Evolutionary conservation across 129 eudicot genomes (phyloP).

Genomic region (Ambrosia trifida): DNA sequence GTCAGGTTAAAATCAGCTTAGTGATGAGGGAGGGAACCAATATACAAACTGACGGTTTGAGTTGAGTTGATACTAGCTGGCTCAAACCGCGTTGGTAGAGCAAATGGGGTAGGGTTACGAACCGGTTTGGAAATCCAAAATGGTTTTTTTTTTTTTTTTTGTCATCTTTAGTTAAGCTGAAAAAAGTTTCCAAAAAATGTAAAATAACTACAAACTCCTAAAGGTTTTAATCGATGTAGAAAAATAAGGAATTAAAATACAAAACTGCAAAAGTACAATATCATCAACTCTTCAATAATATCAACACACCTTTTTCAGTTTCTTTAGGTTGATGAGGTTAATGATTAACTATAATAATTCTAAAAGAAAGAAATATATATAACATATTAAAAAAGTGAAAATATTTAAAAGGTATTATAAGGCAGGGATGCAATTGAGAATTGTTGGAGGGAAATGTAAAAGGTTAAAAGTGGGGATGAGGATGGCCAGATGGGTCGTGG

Average conservation of each 20-base stretch:
- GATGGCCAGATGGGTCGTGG: background rate
- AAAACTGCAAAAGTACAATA: background rate
- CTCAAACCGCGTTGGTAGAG: too few species aligned
- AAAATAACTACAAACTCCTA: background rate
- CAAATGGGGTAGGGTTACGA: too few species aligned
- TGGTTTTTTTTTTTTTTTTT: too few species aligned
- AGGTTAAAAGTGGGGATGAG: constrained; percentile 1
- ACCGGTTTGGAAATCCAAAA: too few species aligned
- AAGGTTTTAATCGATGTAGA: background rate
- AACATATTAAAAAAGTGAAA: background rate
- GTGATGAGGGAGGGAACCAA: too few species aligned
- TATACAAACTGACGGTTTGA: too few species aligned
- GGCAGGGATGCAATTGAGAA: background rate
- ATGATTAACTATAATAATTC: constrained; percentile 1
- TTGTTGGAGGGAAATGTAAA: constrained; percentile 1
- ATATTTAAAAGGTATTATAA: background rate
- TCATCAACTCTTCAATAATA: background rate
- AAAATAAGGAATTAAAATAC: background rate
- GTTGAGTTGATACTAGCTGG: too few species aligned
- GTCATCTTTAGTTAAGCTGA: too few species aligned
- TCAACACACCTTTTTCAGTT: background rate
- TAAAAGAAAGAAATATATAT: background rate
- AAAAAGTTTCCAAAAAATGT: background rate
- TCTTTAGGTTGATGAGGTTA: background rate
- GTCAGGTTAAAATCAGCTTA: too few species aligned